phyloP scores from a whole-genome alignment of 129 eudicot genomes.

The Flaveria bidentis region DNA sequence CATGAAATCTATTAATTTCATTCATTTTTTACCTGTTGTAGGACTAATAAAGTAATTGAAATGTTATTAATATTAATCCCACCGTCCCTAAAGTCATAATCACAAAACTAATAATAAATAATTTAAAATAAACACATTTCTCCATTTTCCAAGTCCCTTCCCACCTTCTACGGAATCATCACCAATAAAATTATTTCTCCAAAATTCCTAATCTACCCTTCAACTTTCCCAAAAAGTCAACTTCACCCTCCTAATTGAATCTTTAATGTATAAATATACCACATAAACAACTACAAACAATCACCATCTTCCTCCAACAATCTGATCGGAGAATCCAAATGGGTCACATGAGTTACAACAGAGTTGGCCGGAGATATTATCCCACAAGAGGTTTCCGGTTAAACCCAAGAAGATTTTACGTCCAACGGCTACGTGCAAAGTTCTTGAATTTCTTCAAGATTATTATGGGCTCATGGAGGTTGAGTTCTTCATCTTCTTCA shows the following conservation, averaged over 20 bases:
- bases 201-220: conserved; percentile 18
- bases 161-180: conserved; percentile 43
- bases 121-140: conserved; percentile 21
- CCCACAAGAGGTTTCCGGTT: conserved; percentile 64
- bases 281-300: conserved; percentile 12
- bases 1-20: neutral
- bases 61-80: conserved; percentile 2
- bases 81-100: conserved; percentile 39
- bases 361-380: conserved; percentile 50
- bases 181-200: conserved; percentile 35
- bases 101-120: conserved; percentile 11
- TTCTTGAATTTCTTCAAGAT: conserved; percentile 52
- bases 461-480: conserved; percentile 46
- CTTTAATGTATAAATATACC: conserved; percentile 34
- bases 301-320: conserved; percentile 19
- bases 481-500: conserved; percentile 31
- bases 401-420: conserved; percentile 55
- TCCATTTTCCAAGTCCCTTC: conserved; percentile 46
- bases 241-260: conserved; percentile 19
- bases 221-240: conserved; percentile 26
- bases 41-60: neutral
- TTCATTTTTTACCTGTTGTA: neutral
- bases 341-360: conserved; percentile 56
- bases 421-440: conserved; percentile 59
- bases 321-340: conserved; percentile 31